phyloP scores from a whole-genome alignment of 176 grass and related monocot species.

The Zizania latifolia region DNA sequence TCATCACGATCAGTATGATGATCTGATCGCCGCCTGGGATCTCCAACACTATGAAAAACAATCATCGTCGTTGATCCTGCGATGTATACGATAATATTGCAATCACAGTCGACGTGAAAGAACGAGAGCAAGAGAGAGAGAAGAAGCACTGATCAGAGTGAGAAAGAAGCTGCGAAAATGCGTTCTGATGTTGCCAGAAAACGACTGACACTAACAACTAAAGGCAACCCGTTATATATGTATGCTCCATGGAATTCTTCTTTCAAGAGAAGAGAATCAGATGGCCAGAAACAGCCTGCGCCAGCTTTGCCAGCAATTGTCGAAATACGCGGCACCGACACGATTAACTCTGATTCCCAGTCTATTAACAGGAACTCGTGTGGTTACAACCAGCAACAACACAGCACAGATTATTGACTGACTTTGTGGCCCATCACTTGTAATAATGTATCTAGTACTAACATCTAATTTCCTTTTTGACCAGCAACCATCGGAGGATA shows the following conservation, averaged over 20 bases:
- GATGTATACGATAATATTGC: too few species aligned
- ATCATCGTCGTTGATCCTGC: not conserved
- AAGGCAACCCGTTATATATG: conserved; percentile 21
- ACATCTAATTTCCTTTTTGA: not conserved
- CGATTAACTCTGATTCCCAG: not conserved
- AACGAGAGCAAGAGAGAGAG: not conserved
- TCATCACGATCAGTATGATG: conserved; percentile 3
- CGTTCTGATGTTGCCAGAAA: not conserved
- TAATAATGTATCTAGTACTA: not conserved
- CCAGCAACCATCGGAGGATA: not conserved
- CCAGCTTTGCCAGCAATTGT: not conserved
- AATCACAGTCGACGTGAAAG: not conserved
- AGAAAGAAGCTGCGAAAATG: not conserved
- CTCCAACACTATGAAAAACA: conserved; percentile 9
- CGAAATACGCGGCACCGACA: conserved; percentile 22
- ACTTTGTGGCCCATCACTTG: conserved; percentile 11
- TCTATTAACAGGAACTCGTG: not conserved
- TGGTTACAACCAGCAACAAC: not conserved
- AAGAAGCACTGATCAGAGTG: not conserved
- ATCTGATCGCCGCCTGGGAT: conserved; percentile 37
- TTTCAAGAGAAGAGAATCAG: not conserved
- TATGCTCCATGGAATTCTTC: not conserved
- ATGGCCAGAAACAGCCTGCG: conserved; percentile 22
- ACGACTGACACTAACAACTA: conserved; percentile 5
- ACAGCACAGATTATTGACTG: not conserved